Evolutionary conservation across 257 asterid species (phyloP).

Genomic region (Salvia splendens): DNA sequence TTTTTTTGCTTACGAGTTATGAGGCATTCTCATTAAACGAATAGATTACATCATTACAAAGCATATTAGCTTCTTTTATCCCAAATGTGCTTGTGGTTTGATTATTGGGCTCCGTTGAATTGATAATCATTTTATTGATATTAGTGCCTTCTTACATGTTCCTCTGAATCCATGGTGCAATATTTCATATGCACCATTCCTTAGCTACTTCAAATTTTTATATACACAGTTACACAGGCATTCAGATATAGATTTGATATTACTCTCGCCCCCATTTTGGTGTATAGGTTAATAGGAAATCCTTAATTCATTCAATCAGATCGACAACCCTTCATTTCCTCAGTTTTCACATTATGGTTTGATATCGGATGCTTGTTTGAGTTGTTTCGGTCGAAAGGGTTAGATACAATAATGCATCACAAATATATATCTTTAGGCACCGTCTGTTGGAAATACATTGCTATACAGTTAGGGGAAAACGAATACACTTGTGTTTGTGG

Average conservation of each 20-base stretch:
- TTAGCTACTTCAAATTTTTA: not conserved
- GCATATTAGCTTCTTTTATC: not conserved
- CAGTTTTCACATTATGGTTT: constrained; percentile 3
- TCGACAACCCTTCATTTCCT: not conserved
- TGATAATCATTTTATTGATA: not conserved
- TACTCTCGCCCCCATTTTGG: not conserved
- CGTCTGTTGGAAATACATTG: not conserved
- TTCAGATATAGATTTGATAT: not conserved
- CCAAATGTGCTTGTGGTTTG: not conserved
- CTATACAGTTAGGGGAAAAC: not conserved
- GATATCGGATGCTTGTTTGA: not conserved
- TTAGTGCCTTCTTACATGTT: not conserved
- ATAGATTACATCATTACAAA: not conserved
- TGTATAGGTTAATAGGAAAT: not conserved
- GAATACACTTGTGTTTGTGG: not conserved
- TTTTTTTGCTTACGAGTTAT: no score
- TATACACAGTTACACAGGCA: not conserved
- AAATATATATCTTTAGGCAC: not conserved
- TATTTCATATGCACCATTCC: not conserved
- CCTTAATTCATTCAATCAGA: not conserved
- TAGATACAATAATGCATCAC: not conserved
- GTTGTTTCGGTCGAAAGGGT: not conserved
- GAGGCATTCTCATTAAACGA: not conserved
- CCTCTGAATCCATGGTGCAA: not conserved
- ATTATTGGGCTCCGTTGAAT: not conserved